Evolutionary conservation across 257 asterid species (phyloP).

Genomic region (Nicotiana benthamiana): DNA sequence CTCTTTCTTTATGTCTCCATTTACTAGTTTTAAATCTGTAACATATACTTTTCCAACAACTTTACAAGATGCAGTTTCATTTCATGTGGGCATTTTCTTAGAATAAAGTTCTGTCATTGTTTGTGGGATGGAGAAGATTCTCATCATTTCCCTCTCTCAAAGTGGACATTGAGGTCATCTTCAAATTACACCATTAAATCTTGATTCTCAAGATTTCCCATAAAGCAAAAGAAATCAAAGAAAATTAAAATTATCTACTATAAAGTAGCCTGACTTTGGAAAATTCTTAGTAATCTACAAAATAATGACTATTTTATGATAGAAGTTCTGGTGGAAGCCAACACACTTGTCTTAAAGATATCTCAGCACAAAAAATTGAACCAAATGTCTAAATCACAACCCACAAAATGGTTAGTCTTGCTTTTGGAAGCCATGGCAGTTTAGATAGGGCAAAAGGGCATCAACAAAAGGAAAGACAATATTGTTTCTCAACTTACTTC

Average conservation of each 20-base stretch:
- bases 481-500: background rate
- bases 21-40: background rate
- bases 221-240: conserved; percentile 6
- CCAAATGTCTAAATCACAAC: background rate
- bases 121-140: conserved; percentile 5
- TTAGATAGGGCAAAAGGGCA: background rate
- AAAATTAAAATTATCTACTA: background rate
- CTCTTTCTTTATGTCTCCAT: background rate
- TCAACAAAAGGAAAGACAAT: background rate
- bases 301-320: background rate
- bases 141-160: conserved; percentile 4
- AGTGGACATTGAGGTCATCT: conserved; percentile 16
- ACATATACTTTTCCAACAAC: background rate
- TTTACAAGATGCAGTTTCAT: conserved; percentile 3
- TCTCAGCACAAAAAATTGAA: background rate
- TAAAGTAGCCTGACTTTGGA: background rate
- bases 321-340: background rate
- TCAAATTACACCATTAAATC: conserved; percentile 17
- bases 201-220: conserved; percentile 21
- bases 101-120: conserved; percentile 1
- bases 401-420: background rate
- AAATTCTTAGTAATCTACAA: background rate
- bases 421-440: background rate
- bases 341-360: background rate
- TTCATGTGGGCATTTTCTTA: conserved; percentile 15